Evolutionary conservation across 1,284 basidiomycete species (phyloP).

Genomic region (Thecaphora thlaspeos): DNA sequence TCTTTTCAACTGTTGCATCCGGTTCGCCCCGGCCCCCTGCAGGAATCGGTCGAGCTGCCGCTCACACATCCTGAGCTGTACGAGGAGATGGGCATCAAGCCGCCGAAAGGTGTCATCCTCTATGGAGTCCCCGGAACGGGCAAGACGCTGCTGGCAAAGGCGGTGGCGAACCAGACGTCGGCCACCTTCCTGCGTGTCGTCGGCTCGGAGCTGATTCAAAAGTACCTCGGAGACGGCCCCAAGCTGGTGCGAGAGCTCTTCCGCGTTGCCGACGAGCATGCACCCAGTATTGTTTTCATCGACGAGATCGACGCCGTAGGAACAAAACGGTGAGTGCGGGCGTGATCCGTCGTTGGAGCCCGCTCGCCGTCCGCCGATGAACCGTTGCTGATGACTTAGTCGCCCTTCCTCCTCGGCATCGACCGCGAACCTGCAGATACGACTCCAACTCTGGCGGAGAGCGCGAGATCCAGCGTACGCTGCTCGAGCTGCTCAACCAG

Average conservation of each 20-base stretch:
- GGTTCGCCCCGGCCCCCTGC: too few relatives aligned
- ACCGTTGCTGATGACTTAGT: too few relatives aligned
- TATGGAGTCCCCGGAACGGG: conserved; percentile 97
- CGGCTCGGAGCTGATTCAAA: conserved; percentile 97
- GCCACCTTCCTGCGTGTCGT: conserved; percentile 98
- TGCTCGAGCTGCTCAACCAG: conserved; percentile 65
- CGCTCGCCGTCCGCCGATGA: too few relatives aligned
- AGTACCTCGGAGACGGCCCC: conserved; percentile 89
- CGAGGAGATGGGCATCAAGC: conserved; percentile 99
- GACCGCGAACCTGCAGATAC: conserved; percentile 43
- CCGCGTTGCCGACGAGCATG: conserved; percentile 60
- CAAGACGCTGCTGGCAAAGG: conserved; percentile 63
- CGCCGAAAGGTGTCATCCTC: conserved; percentile 97
- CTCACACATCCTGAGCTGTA: conserved; percentile 97
- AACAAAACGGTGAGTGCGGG: conserved; percentile 57
- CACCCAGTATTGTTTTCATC: conserved; percentile 61
- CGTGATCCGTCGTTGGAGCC: too few relatives aligned
- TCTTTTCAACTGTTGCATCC: too few relatives aligned
- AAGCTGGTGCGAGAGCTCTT: conserved; percentile 61
- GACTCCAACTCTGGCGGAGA: conserved; percentile 61
- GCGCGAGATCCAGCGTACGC: conserved; percentile 60
- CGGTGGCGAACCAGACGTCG: conserved; percentile 97
- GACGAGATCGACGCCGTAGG: conserved; percentile 62
- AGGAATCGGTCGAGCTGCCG: conserved; percentile 97
- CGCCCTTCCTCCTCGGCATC: neutral